These are phyloP conservation scores for Pyrus bretschneideri DNA, from an alignment of 306 rosid species.

Conservation along the genomic window DNA sequence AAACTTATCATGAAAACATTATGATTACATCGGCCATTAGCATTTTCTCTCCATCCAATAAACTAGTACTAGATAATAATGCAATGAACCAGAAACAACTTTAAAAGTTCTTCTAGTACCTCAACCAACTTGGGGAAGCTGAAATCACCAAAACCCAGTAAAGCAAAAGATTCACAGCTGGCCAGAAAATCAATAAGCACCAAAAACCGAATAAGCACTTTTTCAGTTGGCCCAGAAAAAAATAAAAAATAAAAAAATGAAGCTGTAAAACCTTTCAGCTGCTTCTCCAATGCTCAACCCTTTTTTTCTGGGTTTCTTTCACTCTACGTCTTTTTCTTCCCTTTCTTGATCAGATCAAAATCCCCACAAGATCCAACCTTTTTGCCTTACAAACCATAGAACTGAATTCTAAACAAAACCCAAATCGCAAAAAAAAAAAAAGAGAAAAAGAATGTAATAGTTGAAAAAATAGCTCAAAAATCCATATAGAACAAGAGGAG, in stretches of 20 bases:
- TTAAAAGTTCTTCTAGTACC: background rate
- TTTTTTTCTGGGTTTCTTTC: constrained; percentile 14
- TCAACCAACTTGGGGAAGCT: background rate
- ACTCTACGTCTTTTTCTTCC: constrained; percentile 17
- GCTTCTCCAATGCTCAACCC: constrained; percentile 35
- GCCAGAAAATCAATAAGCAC: constrained; percentile 20
- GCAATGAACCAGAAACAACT: background rate
- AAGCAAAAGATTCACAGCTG: constrained; percentile 29
- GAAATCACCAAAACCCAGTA: constrained; percentile 14
- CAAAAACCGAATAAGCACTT: constrained; percentile 28
- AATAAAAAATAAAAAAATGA: too few species aligned
- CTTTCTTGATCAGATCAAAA: constrained; percentile 35
- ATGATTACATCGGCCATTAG: background rate
- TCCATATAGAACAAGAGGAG: too few species aligned
- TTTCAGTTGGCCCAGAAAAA: constrained; percentile 23
- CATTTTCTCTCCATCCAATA: background rate
- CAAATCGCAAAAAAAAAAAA: background rate
- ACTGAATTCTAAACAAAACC: constrained; percentile 2
- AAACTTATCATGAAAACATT: background rate
- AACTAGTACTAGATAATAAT: background rate
- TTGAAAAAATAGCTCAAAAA: constrained; percentile 4
- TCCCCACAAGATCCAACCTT: constrained; percentile 41
- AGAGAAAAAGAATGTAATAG: background rate
- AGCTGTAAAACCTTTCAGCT: constrained; percentile 21
- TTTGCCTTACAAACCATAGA: constrained; percentile 15